Evolutionary conservation across 2,329 filamentous ascomycete species (phyloP).

Genomic region (Cladosporium sp.): DNA sequence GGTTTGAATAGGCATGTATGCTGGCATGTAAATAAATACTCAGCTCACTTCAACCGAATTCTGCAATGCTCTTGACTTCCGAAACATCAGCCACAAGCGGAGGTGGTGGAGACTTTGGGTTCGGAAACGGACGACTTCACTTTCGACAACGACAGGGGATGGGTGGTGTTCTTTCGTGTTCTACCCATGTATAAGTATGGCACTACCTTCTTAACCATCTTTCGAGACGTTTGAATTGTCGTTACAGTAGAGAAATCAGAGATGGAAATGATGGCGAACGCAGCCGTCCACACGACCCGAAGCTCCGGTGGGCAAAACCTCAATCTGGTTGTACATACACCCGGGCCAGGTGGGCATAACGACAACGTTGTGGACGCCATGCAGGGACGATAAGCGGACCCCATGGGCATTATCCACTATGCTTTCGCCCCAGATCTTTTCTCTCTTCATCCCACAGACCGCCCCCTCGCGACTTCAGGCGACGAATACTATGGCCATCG

Average conservation of each 20-base stretch:
- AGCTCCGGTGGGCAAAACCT: neutral
- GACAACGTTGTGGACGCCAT: neutral
- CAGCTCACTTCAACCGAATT: neutral
- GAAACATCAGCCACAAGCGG: neutral
- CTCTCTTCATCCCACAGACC: neutral
- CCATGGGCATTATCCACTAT: neutral
- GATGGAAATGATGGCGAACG: neutral
- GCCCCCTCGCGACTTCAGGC: neutral
- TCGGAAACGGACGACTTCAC: neutral
- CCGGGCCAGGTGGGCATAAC: constrained; percentile 1
- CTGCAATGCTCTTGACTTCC: neutral
- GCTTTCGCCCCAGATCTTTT: neutral
- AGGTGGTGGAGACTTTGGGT: neutral
- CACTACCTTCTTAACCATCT: neutral
- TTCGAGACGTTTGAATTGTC: neutral
- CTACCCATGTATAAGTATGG: too few relatives aligned
- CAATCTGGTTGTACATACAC: neutral
- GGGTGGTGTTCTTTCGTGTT: neutral
- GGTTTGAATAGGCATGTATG: neutral
- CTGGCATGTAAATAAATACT: too few relatives aligned
- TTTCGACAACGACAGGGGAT: neutral
- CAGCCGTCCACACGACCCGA: constrained; percentile 11
- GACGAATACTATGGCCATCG: neutral
- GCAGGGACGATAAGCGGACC: constrained; percentile 4
- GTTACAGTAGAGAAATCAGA: neutral